Conservation (phyloP, 139 green algal species). For the Picocystis salinarum region DNA sequence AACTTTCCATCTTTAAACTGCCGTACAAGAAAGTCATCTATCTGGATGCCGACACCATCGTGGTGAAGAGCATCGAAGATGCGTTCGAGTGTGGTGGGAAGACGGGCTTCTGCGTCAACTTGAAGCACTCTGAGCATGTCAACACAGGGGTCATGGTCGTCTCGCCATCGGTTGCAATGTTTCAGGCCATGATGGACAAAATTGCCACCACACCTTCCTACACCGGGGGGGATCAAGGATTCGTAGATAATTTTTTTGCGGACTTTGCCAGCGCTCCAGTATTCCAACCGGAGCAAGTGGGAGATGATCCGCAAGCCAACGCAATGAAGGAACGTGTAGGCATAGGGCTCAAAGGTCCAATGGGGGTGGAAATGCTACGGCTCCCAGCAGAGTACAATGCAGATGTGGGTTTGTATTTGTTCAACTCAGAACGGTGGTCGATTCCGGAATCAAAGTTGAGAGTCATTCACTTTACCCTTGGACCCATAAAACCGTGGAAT, state of each 20-base stretch:
- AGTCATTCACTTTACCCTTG: conserved; percentile 52
- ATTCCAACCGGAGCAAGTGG: conserved; percentile 30
- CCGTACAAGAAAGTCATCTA: conserved; percentile 52
- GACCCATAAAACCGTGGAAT: conserved; percentile 51
- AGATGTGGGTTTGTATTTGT: conserved; percentile 50
- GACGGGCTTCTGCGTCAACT: conserved; percentile 41
- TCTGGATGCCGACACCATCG: conserved; percentile 51
- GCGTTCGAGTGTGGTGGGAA: conserved; percentile 50
- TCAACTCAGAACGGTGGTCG: conserved; percentile 38
- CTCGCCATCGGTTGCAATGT: conserved; percentile 16
- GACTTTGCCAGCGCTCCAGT: conserved; percentile 31
- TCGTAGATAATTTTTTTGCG: conserved; percentile 47
- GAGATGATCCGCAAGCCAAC: conserved; percentile 11
- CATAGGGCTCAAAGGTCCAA: too few relatives aligned
- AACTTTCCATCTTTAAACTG: conserved; percentile 51
- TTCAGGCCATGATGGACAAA: conserved; percentile 39
- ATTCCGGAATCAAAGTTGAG: conserved; percentile 21
- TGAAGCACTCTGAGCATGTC: conserved; percentile 49
- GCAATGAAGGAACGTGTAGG: conserved; percentile 3
- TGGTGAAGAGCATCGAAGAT: conserved; percentile 31
- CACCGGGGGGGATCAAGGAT: conserved; percentile 52
- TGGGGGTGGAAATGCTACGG: conserved; percentile 17
- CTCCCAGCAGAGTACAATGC: conserved; percentile 47
- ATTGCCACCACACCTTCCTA: conserved; percentile 33
- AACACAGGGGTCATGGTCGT: conserved; percentile 53